Evolutionary conservation across 768 basidiomycete species (phyloP), one percentile per base, ranked within the genome.

Genomic region (Rossbeevera mucosa): DNA sequence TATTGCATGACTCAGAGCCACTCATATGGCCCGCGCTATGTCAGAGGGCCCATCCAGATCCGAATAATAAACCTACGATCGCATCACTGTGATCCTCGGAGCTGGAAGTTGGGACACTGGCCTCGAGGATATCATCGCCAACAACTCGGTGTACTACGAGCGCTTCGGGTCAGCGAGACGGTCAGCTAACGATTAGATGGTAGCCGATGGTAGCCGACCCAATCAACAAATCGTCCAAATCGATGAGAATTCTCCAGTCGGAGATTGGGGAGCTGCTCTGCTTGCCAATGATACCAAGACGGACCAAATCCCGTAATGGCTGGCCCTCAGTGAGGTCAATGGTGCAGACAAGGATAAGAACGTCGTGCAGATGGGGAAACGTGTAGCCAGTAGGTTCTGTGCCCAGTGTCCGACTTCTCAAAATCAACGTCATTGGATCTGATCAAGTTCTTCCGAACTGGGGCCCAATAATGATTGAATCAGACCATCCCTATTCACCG

Each of bases 401-500:
- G 33, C n/a, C 33, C 4, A 5, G 7, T 29, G 5, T 21, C 33
- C 36, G 31, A 33, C 33, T 26, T 48, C 24, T 25, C 21, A 48
- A n/a, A n/a, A 50, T 51, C 52, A 41, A 16, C 24, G 25, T 42
- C 28, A 28, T 29, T 28, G 42, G 41, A 9, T 11, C 28, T 31
- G 49, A 52, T 20, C 5, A 25, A n/a, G n/a, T 16, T 22, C 5
- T 49, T 38, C 24, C 16, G 8, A 29, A 76, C n/a, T n/a, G 74
- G 74, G 74, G 74, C 70, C 52, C 33, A 4, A n/a, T 33, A n/a
- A 33, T n/a, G n/a, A 30, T 14, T 30, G 30, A 72, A 77, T 56
- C 76, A 81, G 52, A 72, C 26, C 1, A 78, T 57, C 77, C 82
- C 9, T 78, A 76, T 57, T 51, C 78, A 38, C 74, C 71, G 72